A percentile compares a stretch with the other conserved stretches of the same genome.
phyloP scores from a whole-genome alignment of 257 asterid genomes.

The Solanum paucissectum region DNA sequence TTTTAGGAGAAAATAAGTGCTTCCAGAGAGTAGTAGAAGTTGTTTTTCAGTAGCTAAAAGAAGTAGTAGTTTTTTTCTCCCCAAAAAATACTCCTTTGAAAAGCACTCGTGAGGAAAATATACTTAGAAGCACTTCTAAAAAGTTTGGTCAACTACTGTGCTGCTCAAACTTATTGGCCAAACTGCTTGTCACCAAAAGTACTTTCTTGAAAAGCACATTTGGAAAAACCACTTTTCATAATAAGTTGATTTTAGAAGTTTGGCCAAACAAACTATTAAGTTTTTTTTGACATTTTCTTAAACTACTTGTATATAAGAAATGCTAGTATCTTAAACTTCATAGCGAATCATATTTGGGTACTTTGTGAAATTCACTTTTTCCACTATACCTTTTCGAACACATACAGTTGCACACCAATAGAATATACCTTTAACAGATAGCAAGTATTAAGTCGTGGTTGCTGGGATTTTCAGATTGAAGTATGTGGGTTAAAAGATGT shows the following conservation, averaged over 20 bases:
- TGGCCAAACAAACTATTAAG: neutral
- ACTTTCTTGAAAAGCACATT: neutral
- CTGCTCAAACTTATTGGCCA: neutral
- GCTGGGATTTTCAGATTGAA: neutral
- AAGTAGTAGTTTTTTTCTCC: neutral
- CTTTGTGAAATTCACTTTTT: neutral
- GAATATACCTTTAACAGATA: neutral
- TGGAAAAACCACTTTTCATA: neutral
- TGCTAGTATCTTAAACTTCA: neutral
- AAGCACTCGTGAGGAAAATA: neutral
- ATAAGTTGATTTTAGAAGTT: neutral
- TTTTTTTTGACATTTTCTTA: neutral
- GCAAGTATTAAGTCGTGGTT: neutral
- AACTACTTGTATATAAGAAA: neutral
- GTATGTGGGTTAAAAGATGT: neutral
- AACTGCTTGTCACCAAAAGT: neutral
- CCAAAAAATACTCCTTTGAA: neutral
- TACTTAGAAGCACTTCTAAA: neutral
- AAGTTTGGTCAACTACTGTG: neutral
- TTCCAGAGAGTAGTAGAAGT: neutral
- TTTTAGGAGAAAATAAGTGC: neutral
- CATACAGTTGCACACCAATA: neutral
- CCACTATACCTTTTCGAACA: neutral
- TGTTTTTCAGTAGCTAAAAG: neutral
- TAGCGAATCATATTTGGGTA: neutral